Percentiles rank a stretch among this genome's conserved stretches.
Conservation (phyloP, 2,329 filamentous ascomycete genomes). For the Cladosporium sp. region DNA sequence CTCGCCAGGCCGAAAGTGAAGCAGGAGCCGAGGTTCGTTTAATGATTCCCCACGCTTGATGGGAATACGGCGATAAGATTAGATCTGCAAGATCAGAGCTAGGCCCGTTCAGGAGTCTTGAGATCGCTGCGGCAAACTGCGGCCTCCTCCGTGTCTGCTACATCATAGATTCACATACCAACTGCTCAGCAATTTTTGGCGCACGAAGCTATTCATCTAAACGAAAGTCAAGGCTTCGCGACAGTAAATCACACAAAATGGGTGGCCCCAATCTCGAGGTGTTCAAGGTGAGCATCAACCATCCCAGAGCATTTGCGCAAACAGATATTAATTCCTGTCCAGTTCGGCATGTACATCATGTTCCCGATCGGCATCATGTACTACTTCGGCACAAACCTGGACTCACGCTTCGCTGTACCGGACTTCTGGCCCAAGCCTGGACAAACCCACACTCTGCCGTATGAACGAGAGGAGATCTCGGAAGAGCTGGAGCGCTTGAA, state of each 20-base stretch:
- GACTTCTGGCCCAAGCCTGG: constrained; percentile 91
- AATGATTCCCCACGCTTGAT: background rate
- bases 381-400: constrained; percentile 98
- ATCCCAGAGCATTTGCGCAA: background rate
- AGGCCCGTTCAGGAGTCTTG: background rate
- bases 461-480: constrained; percentile 78
- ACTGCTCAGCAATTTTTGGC: background rate
- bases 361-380: constrained; percentile 99
- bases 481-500: constrained; percentile 75
- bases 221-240: background rate
- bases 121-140: constrained; percentile 9
- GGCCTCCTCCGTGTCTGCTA: constrained; percentile 6
- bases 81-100: background rate
- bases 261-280: constrained; percentile 89
- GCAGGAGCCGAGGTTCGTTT: constrained; percentile 1
- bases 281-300: constrained; percentile 69
- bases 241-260: constrained; percentile 49
- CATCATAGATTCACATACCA: constrained; percentile 6
- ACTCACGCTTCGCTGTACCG: constrained; percentile 82
- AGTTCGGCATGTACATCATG: constrained; percentile 99
- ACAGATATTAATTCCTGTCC: background rate
- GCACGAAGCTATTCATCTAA: background rate
- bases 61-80: background rate
- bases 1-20: constrained; percentile 8
- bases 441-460: constrained; percentile 73